These are phyloP conservation scores for Cyberlindnera japonica DNA, from an alignment of 805 yeast genomes.

Conservation along the genomic window DNA sequence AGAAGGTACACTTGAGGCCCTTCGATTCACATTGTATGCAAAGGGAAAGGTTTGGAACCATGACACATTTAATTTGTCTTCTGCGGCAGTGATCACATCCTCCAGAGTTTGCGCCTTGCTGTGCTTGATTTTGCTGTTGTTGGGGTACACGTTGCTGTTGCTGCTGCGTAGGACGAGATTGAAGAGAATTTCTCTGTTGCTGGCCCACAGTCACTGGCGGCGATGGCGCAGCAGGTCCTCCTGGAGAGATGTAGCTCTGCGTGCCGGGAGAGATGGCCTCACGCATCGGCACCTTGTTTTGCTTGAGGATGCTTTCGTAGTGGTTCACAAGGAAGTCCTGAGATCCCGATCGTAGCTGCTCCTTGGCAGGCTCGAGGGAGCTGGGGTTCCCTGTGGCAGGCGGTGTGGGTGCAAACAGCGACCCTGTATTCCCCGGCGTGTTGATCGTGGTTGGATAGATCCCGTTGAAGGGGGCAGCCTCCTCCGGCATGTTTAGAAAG, in stretches of 20 bases:
- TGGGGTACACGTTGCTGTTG: constrained; percentile 5
- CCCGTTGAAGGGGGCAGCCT: constrained; percentile 11
- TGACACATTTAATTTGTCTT: constrained; percentile 74
- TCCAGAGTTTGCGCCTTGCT: background rate
- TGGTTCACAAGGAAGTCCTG: constrained; percentile 22
- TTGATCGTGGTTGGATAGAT: constrained; percentile 7
- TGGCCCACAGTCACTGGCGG: constrained; percentile 4
- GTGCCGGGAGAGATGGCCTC: constrained; percentile 20
- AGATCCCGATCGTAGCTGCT: constrained; percentile 4
- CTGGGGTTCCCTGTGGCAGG: constrained; percentile 2
- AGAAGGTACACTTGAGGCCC: constrained; percentile 69
- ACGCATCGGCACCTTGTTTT: constrained; percentile 24
- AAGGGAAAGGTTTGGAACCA: constrained; percentile 54
- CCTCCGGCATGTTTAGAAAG: constrained; percentile 24
- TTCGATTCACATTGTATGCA: constrained; percentile 78
- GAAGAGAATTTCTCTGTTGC: constrained; percentile 2
- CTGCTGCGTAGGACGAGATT: constrained; percentile 3
- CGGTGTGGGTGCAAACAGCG: constrained; percentile 17
- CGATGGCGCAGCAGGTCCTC: constrained; percentile 11
- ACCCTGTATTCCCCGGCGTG: constrained; percentile 13
- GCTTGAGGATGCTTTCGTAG: constrained; percentile 24
- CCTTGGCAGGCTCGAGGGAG: too few relatives aligned
- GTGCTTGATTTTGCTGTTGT: constrained; percentile 6
- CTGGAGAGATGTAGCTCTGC: constrained; percentile 15
- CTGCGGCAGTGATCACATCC: constrained; percentile 68